These are phyloP conservation scores for Didymella sp. DNA, from an alignment of 2,329 filamentous ascomycete genomes.

Conservation along the genomic window DNA sequence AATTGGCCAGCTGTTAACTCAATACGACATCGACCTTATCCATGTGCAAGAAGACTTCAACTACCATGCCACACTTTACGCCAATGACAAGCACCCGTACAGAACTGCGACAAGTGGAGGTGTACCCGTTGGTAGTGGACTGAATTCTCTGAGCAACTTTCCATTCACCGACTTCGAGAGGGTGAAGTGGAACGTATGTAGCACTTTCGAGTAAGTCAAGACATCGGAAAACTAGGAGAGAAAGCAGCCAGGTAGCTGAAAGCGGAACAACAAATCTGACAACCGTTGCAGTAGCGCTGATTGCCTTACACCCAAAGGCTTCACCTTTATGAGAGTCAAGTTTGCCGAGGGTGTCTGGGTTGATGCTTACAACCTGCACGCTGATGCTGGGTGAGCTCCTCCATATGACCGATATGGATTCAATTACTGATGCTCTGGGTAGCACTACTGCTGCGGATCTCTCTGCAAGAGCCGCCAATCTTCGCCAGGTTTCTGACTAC, in stretches of 20 bases:
- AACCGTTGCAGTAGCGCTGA: constrained; percentile 56
- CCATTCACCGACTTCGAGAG: constrained; percentile 64
- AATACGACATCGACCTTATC: constrained; percentile 67
- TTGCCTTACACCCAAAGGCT: constrained; percentile 73
- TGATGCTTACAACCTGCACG: constrained; percentile 71
- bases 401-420: background rate
- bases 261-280: background rate
- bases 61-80: constrained; percentile 68
- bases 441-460: constrained; percentile 60
- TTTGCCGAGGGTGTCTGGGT: constrained; percentile 63
- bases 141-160: constrained; percentile 69
- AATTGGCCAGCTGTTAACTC: constrained; percentile 64
- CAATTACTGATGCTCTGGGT: constrained; percentile 6
- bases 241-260: too few relatives aligned
- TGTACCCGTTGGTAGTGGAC: constrained; percentile 66
- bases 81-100: constrained; percentile 64
- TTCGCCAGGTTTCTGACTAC: constrained; percentile 65
- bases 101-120: constrained; percentile 71
- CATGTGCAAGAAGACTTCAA: constrained; percentile 75
- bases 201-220: constrained; percentile 49
- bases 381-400: constrained; percentile 63
- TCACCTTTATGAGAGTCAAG: constrained; percentile 68
- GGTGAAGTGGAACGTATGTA: constrained; percentile 66
- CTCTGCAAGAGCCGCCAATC: constrained; percentile 63
- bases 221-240: too few relatives aligned